A percentile compares a stretch with the other conserved stretches of the same genome.
phyloP scores from a whole-genome alignment of 73 alveolate genomes.

The Paramecium tetraurelia region DNA sequence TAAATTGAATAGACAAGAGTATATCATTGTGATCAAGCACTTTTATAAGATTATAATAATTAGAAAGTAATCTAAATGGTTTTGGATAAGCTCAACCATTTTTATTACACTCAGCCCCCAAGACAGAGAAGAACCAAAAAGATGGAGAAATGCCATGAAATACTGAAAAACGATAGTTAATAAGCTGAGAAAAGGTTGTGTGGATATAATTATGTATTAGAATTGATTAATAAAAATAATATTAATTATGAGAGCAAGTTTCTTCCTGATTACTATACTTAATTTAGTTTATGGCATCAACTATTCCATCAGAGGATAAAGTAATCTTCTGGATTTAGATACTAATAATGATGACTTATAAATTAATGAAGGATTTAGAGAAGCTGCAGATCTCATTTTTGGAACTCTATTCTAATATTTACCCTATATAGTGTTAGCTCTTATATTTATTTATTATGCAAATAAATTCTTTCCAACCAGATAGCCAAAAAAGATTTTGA shows the following conservation, averaged over 20 bases:
- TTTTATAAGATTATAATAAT: not conserved
- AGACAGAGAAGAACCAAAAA: too few species aligned
- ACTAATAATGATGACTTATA: not conserved
- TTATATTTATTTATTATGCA: not conserved
- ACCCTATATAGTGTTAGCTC: not conserved
- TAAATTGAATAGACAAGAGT: slow-evolving; percentile 74
- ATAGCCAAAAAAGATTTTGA: not conserved
- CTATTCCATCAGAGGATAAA: slow-evolving; percentile 5
- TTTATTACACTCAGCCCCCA: too few species aligned
- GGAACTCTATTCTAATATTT: not conserved
- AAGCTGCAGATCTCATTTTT: slow-evolving; percentile 28
- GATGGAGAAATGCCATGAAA: slow-evolving; percentile 26
- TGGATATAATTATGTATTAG: slow-evolving; percentile 6
- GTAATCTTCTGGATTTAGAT: not conserved
- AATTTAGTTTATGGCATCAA: not conserved
- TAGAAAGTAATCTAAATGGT: not conserved
- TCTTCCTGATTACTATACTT: not conserved
- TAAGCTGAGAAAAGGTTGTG: not conserved
- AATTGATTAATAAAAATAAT: not conserved
- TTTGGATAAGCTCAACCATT: too few species aligned
- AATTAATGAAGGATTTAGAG: slow-evolving; percentile 37
- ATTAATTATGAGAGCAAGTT: not conserved
- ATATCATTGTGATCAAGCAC: slow-evolving; percentile 60
- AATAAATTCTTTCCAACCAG: not conserved
- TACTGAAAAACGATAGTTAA: slow-evolving; percentile 2